Conservation (phyloP, 352 stramenopile species). For the Globisporangium perplexum region DNA sequence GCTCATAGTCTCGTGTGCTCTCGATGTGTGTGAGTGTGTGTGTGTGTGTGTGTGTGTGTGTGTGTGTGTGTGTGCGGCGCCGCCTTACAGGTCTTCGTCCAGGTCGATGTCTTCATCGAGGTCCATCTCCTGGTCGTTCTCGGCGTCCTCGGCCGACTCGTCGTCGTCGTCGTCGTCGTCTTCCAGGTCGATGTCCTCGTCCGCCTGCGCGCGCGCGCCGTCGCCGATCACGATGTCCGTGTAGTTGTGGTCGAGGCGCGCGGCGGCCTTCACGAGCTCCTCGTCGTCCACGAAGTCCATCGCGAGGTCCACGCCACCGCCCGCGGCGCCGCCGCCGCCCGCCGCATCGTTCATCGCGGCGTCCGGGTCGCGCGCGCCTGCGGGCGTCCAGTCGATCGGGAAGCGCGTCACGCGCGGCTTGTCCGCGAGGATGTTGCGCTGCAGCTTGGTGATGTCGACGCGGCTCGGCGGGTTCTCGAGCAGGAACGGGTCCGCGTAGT, state of each 20-base stretch:
- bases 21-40: not conserved
- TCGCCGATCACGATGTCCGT: slow-evolving; percentile 86
- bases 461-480: slow-evolving; percentile 69
- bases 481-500: slow-evolving; percentile 92
- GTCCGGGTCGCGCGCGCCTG: slow-evolving; percentile 38
- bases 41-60: not conserved
- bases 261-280: slow-evolving; percentile 81
- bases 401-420: slow-evolving; percentile 95
- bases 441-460: slow-evolving; percentile 91
- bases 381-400: slow-evolving; percentile 94
- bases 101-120: slow-evolving; percentile 74
- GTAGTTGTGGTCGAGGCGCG: slow-evolving; percentile 84
- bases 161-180: slow-evolving; percentile 54
- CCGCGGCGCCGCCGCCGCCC: slow-evolving; percentile 2
- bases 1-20: too few species aligned
- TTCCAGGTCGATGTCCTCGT: slow-evolving; percentile 67
- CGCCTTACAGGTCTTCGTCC: slow-evolving; percentile 40
- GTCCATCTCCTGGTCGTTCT: slow-evolving; percentile 53
- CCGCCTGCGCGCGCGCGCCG: slow-evolving; percentile 36
- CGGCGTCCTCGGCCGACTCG: slow-evolving; percentile 54
- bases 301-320: slow-evolving; percentile 28
- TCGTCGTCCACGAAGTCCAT: slow-evolving; percentile 83
- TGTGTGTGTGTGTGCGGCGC: too few species aligned
- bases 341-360: slow-evolving; percentile 34
- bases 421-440: slow-evolving; percentile 96